These are phyloP conservation scores for Silybum marianum DNA, from an alignment of 129 eudicot genomes.

Conservation along the genomic window DNA sequence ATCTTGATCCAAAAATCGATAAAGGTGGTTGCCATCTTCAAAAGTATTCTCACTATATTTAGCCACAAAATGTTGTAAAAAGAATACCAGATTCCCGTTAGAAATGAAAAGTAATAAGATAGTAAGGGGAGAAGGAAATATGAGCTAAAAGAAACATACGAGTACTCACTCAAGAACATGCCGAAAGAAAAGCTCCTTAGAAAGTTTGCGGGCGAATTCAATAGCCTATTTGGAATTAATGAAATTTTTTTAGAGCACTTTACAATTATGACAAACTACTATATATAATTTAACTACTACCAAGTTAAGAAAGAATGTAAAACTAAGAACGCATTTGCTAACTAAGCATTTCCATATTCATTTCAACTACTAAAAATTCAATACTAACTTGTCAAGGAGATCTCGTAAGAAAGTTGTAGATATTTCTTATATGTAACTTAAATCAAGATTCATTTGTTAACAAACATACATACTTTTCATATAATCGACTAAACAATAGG, in stretches of 20 bases:
- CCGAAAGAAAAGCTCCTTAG: slow-evolving; percentile 62
- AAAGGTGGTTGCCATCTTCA: slow-evolving; percentile 70
- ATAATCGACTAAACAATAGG: neutral
- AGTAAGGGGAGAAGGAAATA: neutral
- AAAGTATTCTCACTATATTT: slow-evolving; percentile 56
- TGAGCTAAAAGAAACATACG: neutral
- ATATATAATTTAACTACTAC: neutral
- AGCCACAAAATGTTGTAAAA: slow-evolving; percentile 14
- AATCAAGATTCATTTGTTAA: neutral
- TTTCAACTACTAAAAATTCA: neutral
- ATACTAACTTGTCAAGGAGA: neutral
- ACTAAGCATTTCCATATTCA: neutral
- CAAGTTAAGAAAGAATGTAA: neutral
- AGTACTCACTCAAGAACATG: slow-evolving; percentile 65
- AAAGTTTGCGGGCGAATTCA: slow-evolving; percentile 75
- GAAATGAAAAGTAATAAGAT: neutral
- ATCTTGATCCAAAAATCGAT: slow-evolving; percentile 76
- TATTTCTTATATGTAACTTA: neutral
- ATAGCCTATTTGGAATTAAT: slow-evolving; percentile 46
- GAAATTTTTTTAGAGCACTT: neutral
- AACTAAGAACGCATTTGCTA: neutral
- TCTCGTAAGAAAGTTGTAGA: neutral
- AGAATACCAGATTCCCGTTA: slow-evolving; percentile 13
- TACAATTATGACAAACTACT: neutral
- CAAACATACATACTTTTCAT: neutral